Conservation (phyloP, 2,329 filamentous ascomycete species). For the Pleurostoma richardsiae region DNA sequence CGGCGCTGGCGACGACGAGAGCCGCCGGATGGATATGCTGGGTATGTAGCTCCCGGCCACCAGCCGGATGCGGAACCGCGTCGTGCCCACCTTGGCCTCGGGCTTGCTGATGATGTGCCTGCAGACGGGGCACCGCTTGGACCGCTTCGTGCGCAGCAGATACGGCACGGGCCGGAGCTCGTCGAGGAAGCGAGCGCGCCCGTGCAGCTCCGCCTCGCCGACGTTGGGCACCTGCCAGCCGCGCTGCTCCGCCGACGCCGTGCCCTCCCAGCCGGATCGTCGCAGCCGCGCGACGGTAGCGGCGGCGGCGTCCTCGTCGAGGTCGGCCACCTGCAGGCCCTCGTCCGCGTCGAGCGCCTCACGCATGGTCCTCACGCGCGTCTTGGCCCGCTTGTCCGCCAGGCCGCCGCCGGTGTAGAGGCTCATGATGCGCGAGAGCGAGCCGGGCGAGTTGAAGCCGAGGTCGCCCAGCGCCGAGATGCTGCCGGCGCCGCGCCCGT, state of each 20-base stretch:
- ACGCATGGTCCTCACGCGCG: slow-evolving; percentile 69
- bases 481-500: slow-evolving; percentile 40
- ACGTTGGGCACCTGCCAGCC: slow-evolving; percentile 32
- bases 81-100: slow-evolving; percentile 83
- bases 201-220: slow-evolving; percentile 38
- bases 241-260: slow-evolving; percentile 45
- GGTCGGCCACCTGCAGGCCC: slow-evolving; percentile 59
- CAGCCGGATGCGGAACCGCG: slow-evolving; percentile 86
- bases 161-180: slow-evolving; percentile 78
- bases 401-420: slow-evolving; percentile 69
- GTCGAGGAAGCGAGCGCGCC: slow-evolving; percentile 55
- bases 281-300: slow-evolving; percentile 55
- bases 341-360: slow-evolving; percentile 69
- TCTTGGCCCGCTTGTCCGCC: slow-evolving; percentile 59
- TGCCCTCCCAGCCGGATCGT: slow-evolving; percentile 57
- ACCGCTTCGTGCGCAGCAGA: slow-evolving; percentile 83
- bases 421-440: slow-evolving; percentile 84
- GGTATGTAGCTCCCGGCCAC: slow-evolving; percentile 88
- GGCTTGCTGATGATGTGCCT: slow-evolving; percentile 94
- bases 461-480: slow-evolving; percentile 40
- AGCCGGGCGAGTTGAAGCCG: slow-evolving; percentile 71
- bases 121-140: slow-evolving; percentile 88
- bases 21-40: slow-evolving; percentile 66
- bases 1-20: slow-evolving; percentile 30
- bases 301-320: slow-evolving; percentile 55